Percentiles rank a stretch among this genome's conserved stretches.
Evolutionary conservation across 2,329 filamentous ascomycete genomes (phyloP).

Genomic region (Fusarium pseudonygamai): DNA sequence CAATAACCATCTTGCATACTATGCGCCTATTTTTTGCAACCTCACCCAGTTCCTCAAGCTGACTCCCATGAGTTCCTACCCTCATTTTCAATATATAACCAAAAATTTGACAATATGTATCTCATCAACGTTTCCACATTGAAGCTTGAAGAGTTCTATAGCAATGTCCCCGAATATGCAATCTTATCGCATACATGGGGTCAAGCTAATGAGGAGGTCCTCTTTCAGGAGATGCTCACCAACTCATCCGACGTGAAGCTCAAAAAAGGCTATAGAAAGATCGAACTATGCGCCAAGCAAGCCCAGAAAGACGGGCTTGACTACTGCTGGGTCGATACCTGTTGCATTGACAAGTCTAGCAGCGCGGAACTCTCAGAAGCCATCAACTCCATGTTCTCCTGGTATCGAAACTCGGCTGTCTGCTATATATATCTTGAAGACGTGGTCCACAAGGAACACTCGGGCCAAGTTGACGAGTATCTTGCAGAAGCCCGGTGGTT

Average conservation of each 20-base stretch:
- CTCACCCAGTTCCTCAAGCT: background rate
- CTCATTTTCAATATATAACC: rapidly evolving
- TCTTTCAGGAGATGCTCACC: slow-evolving; percentile 2
- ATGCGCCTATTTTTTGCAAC: background rate
- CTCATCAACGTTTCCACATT: slow-evolving; percentile 28
- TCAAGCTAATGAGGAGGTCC: background rate
- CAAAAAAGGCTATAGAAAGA: slow-evolving; percentile 40
- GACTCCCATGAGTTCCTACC: background rate
- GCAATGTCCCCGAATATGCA: slow-evolving; percentile 25
- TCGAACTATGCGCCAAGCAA: slow-evolving; percentile 28
- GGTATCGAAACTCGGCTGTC: slow-evolving; percentile 37
- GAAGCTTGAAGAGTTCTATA: slow-evolving; percentile 23
- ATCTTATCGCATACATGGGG: slow-evolving; percentile 37
- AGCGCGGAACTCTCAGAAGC: slow-evolving; percentile 45
- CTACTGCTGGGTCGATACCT: slow-evolving; percentile 46
- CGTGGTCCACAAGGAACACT: background rate
- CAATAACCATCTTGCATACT: background rate
- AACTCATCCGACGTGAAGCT: background rate
- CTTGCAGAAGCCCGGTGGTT: slow-evolving; percentile 33
- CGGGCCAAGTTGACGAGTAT: background rate
- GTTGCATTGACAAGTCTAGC: slow-evolving; percentile 40
- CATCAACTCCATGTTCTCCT: slow-evolving; percentile 42
- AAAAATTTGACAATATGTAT: slow-evolving; percentile 8
- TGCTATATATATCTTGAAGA: slow-evolving; percentile 43
- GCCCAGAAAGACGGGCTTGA: slow-evolving; percentile 20